These are phyloP conservation scores for Fraxinus baroniana DNA, from an alignment of 305 asterid genomes.

Conservation along the genomic window DNA sequence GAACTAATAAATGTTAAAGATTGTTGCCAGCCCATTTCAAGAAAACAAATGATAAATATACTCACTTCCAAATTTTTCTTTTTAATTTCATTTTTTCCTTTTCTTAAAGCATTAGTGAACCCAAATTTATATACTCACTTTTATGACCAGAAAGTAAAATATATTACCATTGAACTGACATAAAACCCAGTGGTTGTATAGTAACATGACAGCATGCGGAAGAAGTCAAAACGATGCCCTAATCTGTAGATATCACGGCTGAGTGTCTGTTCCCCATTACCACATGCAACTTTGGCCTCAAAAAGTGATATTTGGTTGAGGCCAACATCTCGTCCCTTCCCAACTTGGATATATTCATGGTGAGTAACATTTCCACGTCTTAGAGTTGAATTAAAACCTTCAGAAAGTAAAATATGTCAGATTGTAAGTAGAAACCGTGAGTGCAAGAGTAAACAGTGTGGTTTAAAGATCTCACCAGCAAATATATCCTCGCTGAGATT, in stretches of 20 bases:
- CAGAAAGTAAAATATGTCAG: conserved; percentile 24
- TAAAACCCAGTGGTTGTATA: conserved; percentile 92
- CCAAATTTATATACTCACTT: neutral
- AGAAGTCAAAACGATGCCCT: conserved; percentile 98
- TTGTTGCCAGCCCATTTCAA: neutral
- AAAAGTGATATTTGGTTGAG: conserved; percentile 96
- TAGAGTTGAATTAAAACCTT: conserved; percentile 91
- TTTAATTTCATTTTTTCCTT: neutral
- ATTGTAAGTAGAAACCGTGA: conserved; percentile 1
- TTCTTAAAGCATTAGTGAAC: neutral
- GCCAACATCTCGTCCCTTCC: conserved; percentile 98
- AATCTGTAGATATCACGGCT: conserved; percentile 97
- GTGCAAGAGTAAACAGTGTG: conserved; percentile 12
- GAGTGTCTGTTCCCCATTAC: conserved; percentile 97
- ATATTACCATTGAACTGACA: conserved; percentile 86
- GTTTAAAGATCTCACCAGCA: conserved; percentile 65
- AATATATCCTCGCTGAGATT: conserved; percentile 93
- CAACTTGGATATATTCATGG: conserved; percentile 97
- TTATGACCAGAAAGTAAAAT: neutral
- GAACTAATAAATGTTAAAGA: neutral
- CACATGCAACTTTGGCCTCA: conserved; percentile 99
- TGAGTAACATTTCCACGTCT: conserved; percentile 96
- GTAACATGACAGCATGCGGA: conserved; percentile 93
- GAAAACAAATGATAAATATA: neutral
- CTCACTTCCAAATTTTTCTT: neutral